Base-by-base conservation (phyloP, 768 basidiomycete species). In the Trametes coccinea region DNA sequence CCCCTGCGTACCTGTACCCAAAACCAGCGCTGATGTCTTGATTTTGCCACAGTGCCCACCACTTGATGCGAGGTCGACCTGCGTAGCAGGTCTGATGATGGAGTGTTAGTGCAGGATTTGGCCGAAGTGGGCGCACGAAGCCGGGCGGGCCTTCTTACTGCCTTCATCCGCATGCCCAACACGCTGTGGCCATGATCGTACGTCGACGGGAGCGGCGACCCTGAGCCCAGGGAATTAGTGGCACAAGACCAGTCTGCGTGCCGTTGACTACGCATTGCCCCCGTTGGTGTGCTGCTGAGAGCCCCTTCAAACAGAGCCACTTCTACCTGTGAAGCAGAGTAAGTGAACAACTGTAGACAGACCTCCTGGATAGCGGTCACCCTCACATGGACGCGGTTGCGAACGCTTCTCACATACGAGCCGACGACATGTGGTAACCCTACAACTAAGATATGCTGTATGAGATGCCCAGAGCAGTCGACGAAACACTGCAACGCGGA, bases 181-280 rank as follows among this genome's bases (percentile, higher is more conserved):
- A 55, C 47, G 47, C 53, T 29, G 34, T 37, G 22, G 39, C 47
- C 51, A 57, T 43, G 57, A 63, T 59, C 57, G 52, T 48, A 51
- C 40, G 27, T 44, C 5, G 48, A 13, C 39, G 43, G n/a, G 34
- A n/a, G 33, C 33, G 37, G 49, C 14, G 17, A 17, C 62, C 62
- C 57, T 59, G 45, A 5, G 44, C 47, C 60, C 53, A 46, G 45
- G 31, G 16, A 27, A 44, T 55, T 13, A 48, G 53, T 47, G 62
- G 59, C 58, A 60, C 62, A 64, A 49, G 62, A 60, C 58, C 62
- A 46, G 52, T 43, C 52, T 53, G 33, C 53, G 31, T 34, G 27
- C 45, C 16, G 34, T 9, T 13, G 43, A 17, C n/a, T 13, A 45
- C 37, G 13, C 14, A 22, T 31, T 49, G 13, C 13, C 3, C 30